A percentile compares a stretch with the other conserved stretches of the same genome.
phyloP scores from a whole-genome alignment of 768 basidiomycete species.

The Mycena haematopus region DNA sequence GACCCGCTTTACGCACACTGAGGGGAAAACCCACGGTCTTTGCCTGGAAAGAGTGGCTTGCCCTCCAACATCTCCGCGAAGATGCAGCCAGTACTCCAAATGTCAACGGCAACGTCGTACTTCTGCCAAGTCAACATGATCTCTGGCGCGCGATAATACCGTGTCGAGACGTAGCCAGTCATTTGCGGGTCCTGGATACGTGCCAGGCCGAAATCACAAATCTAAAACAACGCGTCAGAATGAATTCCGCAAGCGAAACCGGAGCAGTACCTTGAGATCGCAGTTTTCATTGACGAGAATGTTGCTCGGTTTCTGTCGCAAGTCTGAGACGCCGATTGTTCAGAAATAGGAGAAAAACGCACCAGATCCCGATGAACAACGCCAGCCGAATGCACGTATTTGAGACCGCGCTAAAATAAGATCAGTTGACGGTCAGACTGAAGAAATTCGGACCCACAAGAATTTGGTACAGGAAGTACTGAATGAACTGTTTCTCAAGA shows the following conservation, averaged over 20 bases:
- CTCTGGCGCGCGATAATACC: constrained; percentile 98
- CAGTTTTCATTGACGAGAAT: constrained; percentile 99
- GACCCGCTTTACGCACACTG: constrained; percentile 4
- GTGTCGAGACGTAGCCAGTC: constrained; percentile 99
- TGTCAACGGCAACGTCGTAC: constrained; percentile 99
- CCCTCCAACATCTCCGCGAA: constrained; percentile 99
- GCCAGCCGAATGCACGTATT: constrained; percentile 99
- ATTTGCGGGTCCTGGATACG: constrained; percentile 99
- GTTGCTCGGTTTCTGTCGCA: constrained; percentile 91
- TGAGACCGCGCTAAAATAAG: constrained; percentile 81
- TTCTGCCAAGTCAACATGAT: constrained; percentile 99
- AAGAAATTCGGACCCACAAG: constrained; percentile 59
- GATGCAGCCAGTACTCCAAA: constrained; percentile 99
- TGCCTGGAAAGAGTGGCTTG: constrained; percentile 98
- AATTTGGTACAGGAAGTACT: constrained; percentile 99
- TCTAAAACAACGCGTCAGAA: constrained; percentile 52
- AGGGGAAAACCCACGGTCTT: constrained; percentile 83
- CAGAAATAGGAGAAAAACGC: constrained; percentile 35
- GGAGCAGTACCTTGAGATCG: constrained; percentile 80
- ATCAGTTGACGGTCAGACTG: constrained; percentile 5
- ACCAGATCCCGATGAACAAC: constrained; percentile 98
- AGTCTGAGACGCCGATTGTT: constrained; percentile 7
- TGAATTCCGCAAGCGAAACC: background rate
- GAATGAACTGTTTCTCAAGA: constrained; percentile 99
- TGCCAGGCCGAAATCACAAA: constrained; percentile 98